phyloP scores from a whole-genome alignment of 1,284 basidiomycete species.

The Ceratobasidium sp. region DNA sequence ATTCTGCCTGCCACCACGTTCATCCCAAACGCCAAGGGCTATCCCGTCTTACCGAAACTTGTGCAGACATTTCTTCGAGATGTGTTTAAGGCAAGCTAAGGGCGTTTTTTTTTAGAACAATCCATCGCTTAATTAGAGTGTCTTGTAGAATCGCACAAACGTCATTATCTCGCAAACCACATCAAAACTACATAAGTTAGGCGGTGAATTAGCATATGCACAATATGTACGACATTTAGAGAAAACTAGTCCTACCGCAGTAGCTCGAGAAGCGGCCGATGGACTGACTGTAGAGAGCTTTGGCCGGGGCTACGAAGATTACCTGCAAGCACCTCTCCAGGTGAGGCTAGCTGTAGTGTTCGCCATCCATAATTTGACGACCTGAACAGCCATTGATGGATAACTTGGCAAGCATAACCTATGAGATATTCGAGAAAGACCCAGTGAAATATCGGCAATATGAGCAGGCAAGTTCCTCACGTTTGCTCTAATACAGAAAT shows the following conservation, averaged over 20 bases:
- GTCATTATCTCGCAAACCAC: conserved; percentile 79
- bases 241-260: conserved; percentile 69
- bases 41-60: conserved; percentile 93
- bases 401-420: conserved; percentile 92
- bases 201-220: conserved; percentile 86
- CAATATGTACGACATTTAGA: conserved; percentile 90
- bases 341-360: conserved; percentile 50
- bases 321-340: conserved; percentile 93
- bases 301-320: conserved; percentile 93
- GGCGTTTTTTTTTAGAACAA: no score
- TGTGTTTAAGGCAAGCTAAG: conserved; percentile 84
- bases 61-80: conserved; percentile 88
- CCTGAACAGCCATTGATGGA: conserved; percentile 91
- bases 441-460: conserved; percentile 96
- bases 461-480: conserved; percentile 72
- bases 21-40: conserved; percentile 95
- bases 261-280: conserved; percentile 63
- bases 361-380: conserved; percentile 20
- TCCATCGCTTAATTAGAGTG: no score
- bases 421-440: conserved; percentile 97
- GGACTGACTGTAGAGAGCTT: conserved; percentile 78
- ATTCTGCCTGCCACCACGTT: conserved; percentile 91
- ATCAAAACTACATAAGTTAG: conserved; percentile 70
- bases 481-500: conserved; percentile 16
- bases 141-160: conserved; percentile 79